Evolutionary conservation across 176 grass and related monocot genomes (phyloP).

Genomic region (Oryza meridionalis): DNA sequence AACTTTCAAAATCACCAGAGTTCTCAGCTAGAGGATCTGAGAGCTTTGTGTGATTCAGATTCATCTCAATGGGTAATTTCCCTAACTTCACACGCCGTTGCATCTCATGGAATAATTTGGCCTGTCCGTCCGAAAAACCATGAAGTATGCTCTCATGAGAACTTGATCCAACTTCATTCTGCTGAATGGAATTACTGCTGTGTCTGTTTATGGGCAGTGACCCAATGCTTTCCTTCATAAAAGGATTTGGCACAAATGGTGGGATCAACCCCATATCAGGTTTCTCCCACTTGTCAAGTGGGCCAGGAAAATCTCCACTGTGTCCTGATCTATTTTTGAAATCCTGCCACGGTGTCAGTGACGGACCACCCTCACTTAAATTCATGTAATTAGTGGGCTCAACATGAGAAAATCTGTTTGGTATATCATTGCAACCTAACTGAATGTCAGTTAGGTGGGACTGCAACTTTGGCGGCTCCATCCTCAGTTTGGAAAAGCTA

Average conservation of each 20-base stretch:
- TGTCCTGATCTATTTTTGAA: conserved; percentile 51
- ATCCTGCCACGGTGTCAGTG: conserved; percentile 52
- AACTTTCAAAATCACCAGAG: conserved; percentile 51
- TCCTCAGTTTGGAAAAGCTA: conserved; percentile 69
- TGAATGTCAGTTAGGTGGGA: conserved; percentile 94
- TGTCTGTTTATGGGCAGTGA: conserved; percentile 54
- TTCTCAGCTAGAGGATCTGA: conserved; percentile 45
- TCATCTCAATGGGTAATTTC: conserved; percentile 52
- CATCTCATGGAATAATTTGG: conserved; percentile 54
- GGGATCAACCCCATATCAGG: conserved; percentile 55
- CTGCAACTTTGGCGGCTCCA: conserved; percentile 68
- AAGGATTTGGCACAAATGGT: conserved; percentile 62
- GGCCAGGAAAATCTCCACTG: conserved; percentile 49
- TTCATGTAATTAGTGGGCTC: conserved; percentile 56
- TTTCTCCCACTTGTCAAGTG: conserved; percentile 63
- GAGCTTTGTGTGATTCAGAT: conserved; percentile 40
- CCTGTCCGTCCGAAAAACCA: conserved; percentile 55
- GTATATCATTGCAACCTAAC: conserved; percentile 75
- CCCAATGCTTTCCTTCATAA: conserved; percentile 52
- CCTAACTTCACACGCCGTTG: conserved; percentile 50
- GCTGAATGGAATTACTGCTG: conserved; percentile 46
- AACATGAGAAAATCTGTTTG: conserved; percentile 59
- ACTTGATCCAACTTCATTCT: conserved; percentile 53
- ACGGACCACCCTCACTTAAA: conserved; percentile 50
- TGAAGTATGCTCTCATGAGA: conserved; percentile 48